phyloP scores from a whole-genome alignment of 164 flowering plant genomes.

The Hamamelis virginiana region DNA sequence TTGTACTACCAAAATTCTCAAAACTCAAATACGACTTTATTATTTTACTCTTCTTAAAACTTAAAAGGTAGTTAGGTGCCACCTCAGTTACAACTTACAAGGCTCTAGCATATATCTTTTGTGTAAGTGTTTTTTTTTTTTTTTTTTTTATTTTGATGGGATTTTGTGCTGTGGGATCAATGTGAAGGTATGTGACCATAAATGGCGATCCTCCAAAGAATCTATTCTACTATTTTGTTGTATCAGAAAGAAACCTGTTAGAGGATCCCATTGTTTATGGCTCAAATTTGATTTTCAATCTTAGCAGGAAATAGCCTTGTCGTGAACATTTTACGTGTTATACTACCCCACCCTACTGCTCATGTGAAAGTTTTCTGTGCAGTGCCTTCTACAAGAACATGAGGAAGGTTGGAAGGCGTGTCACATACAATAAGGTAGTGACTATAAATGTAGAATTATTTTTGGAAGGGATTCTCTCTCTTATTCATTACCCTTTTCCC shows the following conservation, averaged over 20 bases:
- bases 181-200: slow-evolving; percentile 27
- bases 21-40: too few relatives aligned
- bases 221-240: slow-evolving; percentile 35
- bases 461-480: neutral
- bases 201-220: slow-evolving; percentile 18
- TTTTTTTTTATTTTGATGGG: too few relatives aligned
- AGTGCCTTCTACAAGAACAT: slow-evolving; percentile 89
- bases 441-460: neutral
- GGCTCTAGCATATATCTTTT: too few relatives aligned
- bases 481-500: neutral
- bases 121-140: too few relatives aligned
- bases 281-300: slow-evolving; percentile 17
- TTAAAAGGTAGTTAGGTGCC: too few relatives aligned
- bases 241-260: slow-evolving; percentile 31
- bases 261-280: slow-evolving; percentile 43
- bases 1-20: too few relatives aligned
- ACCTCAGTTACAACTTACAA: too few relatives aligned
- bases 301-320: neutral
- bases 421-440: slow-evolving; percentile 87
- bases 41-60: too few relatives aligned
- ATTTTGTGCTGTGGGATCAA: too few relatives aligned
- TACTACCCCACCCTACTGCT: neutral
- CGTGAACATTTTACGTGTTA: neutral
- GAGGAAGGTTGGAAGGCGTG: slow-evolving; percentile 84
- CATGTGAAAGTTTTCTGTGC: slow-evolving; percentile 24